These are phyloP conservation scores for Diplotaxis tenuifolia DNA, from an alignment of 345 rosid genomes.

Conservation along the genomic window DNA sequence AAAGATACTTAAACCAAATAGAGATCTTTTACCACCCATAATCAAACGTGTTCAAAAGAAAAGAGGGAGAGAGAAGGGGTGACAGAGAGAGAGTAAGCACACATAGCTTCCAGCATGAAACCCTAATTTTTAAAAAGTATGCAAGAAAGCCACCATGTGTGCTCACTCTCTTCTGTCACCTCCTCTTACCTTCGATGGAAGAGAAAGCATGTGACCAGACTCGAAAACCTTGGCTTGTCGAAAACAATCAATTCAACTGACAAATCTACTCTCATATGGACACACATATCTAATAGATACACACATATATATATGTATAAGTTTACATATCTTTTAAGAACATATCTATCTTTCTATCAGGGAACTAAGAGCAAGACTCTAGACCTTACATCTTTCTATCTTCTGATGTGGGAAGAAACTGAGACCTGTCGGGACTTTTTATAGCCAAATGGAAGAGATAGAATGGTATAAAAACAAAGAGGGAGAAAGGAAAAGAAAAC, in stretches of 20 bases:
- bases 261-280: not conserved
- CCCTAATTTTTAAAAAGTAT: slow-evolving; percentile 31
- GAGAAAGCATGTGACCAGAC: not conserved
- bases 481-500: not conserved
- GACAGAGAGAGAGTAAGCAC: slow-evolving; percentile 96
- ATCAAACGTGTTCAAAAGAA: not conserved
- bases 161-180: slow-evolving; percentile 99
- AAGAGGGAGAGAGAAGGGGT: slow-evolving; percentile 42
- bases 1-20: slow-evolving; percentile 11
- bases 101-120: slow-evolving; percentile 75
- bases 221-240: not conserved
- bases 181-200: slow-evolving; percentile 45
- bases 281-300: not conserved
- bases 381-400: slow-evolving; percentile 25
- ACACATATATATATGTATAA: not conserved
- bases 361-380: slow-evolving; percentile 13
- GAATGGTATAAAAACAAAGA: not conserved
- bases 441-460: slow-evolving; percentile 32
- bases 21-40: not conserved
- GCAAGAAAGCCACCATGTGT: slow-evolving; percentile 87
- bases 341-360: not conserved
- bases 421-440: slow-evolving; percentile 42
- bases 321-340: not conserved
- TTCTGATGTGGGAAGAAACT: slow-evolving; percentile 39
- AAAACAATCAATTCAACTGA: not conserved